phyloP scores from a whole-genome alignment of 768 basidiomycete species.

The Neoboletus subvelutipes region DNA sequence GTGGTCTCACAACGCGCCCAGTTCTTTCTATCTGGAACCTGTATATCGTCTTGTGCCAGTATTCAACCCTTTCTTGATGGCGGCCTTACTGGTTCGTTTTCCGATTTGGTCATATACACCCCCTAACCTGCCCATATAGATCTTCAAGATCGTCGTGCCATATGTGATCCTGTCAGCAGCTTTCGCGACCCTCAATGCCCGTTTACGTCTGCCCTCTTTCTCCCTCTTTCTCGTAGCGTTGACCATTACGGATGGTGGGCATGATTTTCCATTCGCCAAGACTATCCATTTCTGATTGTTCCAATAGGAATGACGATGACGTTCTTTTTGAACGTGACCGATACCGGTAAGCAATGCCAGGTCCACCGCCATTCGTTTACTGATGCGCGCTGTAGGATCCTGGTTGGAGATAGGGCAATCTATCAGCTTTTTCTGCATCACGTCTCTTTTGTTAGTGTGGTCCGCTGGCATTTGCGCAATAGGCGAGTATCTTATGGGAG shows the following conservation, averaged over 20 bases:
- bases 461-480: slow-evolving; percentile 71
- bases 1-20: slow-evolving; percentile 21
- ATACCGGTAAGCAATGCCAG: slow-evolving; percentile 54
- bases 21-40: slow-evolving; percentile 84
- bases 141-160: slow-evolving; percentile 82
- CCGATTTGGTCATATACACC: not conserved
- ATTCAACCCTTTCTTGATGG: slow-evolving; percentile 86
- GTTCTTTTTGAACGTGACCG: slow-evolving; percentile 82
- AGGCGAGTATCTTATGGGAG: slow-evolving; percentile 69
- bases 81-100: slow-evolving; percentile 56
- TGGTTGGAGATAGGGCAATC: slow-evolving; percentile 91
- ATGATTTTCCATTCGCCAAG: not conserved
- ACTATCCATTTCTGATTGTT: slow-evolving; percentile 1
- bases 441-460: slow-evolving; percentile 76
- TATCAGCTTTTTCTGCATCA: slow-evolving; percentile 85
- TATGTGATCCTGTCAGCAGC: slow-evolving; percentile 72
- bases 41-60: slow-evolving; percentile 85
- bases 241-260: slow-evolving; percentile 41
- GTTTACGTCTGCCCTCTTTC: slow-evolving; percentile 70
- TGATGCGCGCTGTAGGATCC: slow-evolving; percentile 47
- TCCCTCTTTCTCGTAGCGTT: slow-evolving; percentile 78
- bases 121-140: slow-evolving; percentile 35
- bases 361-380: not conserved
- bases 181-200: slow-evolving; percentile 67
- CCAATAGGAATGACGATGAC: slow-evolving; percentile 71